Conservation (phyloP, 2,329 filamentous ascomycete genomes). For the Cadophora sp. region DNA sequence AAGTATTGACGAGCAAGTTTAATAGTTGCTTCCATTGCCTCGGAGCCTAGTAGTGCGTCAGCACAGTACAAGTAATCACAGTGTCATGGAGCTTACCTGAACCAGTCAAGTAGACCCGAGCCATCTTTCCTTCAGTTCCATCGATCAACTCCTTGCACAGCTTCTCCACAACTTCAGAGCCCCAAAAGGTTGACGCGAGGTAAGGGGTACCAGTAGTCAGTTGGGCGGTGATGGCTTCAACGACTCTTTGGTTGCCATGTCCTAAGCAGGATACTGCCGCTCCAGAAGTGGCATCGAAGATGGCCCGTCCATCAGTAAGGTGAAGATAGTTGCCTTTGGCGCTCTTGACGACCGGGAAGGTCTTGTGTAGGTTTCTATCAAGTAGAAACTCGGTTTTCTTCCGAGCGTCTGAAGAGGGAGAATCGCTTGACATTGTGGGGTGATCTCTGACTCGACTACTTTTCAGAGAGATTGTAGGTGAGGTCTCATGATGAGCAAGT, state of each 20-base stretch:
- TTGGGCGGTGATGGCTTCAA: slow-evolving; percentile 64
- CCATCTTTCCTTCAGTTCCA: slow-evolving; percentile 53
- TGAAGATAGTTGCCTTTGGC: slow-evolving; percentile 40
- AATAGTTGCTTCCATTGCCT: slow-evolving; percentile 72
- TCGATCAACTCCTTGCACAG: slow-evolving; percentile 49
- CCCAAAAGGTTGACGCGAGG: slow-evolving; percentile 64
- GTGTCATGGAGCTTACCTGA: slow-evolving; percentile 53
- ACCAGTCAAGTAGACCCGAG: slow-evolving; percentile 60
- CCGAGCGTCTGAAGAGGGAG: slow-evolving; percentile 18
- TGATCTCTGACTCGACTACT: slow-evolving; percentile 26
- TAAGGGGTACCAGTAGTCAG: slow-evolving; percentile 62
- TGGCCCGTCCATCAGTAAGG: slow-evolving; percentile 54
- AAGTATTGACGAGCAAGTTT: slow-evolving; percentile 74
- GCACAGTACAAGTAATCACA: not conserved
- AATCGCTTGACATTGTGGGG: slow-evolving; percentile 6
- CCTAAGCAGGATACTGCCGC: slow-evolving; percentile 77
- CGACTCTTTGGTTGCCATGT: slow-evolving; percentile 67
- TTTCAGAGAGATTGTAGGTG: not conserved
- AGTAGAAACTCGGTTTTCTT: slow-evolving; percentile 36
- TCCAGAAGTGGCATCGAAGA: slow-evolving; percentile 77
- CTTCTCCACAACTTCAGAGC: slow-evolving; percentile 58
- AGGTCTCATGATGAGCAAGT: slow-evolving; percentile 13
- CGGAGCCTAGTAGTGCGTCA: slow-evolving; percentile 57
- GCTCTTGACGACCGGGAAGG: slow-evolving; percentile 38
- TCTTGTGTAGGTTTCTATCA: slow-evolving; percentile 40